phyloP scores from a whole-genome alignment of 139 green algal genomes.

The Spirogloea muscicola region DNA sequence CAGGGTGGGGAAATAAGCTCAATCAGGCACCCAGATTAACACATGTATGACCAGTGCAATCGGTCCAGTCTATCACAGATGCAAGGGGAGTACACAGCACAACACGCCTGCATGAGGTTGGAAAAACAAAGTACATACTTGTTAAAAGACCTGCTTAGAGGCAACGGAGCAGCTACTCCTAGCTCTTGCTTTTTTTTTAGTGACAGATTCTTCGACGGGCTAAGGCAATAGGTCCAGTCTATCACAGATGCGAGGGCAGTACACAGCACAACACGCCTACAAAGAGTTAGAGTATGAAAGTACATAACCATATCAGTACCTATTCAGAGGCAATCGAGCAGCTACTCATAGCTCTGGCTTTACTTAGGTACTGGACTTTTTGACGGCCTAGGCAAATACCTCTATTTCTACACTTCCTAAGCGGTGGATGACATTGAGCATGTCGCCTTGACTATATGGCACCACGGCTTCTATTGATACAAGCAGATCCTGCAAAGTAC shows the following conservation, averaged over 20 bases:
- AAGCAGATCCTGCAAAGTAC: conserved; percentile 19
- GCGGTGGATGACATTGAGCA: conserved; percentile 42
- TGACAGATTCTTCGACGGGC: too few relatives aligned
- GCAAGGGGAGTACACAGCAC: neutral
- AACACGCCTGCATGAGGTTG: neutral
- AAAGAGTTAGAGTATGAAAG: neutral
- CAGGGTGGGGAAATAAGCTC: conserved; percentile 3
- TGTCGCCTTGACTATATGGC: conserved; percentile 45
- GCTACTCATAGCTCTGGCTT: neutral
- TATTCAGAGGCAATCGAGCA: neutral
- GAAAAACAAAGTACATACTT: neutral
- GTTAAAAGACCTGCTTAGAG: neutral
- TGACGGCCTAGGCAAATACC: neutral
- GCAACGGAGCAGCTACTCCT: neutral
- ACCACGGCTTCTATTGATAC: conserved; percentile 37
- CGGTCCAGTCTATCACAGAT: neutral
- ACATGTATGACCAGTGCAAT: conserved; percentile 5
- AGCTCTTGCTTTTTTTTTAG: too few relatives aligned
- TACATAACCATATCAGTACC: neutral
- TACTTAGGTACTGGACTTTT: neutral
- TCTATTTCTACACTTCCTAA: neutral
- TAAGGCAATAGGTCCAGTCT: too few relatives aligned
- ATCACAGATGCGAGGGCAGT: neutral
- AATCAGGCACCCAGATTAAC: neutral
- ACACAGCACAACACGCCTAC: neutral